Conservation (phyloP, 371 early-diverging fungal genomes). For the Mortierella sp. region DNA sequence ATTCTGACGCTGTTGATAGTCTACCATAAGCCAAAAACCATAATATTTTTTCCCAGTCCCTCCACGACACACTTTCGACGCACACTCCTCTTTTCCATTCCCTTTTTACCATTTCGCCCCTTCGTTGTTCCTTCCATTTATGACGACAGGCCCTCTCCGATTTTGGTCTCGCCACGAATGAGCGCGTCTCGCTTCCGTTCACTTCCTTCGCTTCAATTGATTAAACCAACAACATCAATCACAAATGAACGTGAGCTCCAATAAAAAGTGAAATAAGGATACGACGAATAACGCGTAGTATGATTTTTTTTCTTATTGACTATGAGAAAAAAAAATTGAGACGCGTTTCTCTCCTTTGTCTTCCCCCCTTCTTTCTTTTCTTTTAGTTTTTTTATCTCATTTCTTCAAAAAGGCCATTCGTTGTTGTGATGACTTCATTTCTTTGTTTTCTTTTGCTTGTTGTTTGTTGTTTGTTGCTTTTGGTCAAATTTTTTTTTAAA, state of each 20-base stretch:
- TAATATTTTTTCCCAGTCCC: not conserved
- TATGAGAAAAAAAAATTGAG: not conserved
- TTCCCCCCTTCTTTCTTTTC: not conserved
- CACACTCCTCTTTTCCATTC: not conserved
- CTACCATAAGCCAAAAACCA: not conserved
- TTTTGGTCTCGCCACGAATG: too few species aligned
- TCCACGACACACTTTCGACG: not conserved
- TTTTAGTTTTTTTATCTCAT: not conserved
- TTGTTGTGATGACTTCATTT: too few species aligned
- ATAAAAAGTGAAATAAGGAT: not conserved
- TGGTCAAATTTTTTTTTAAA: too few species aligned
- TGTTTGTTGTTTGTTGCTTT: too few species aligned
- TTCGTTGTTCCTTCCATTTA: not conserved
- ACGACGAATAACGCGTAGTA: not conserved
- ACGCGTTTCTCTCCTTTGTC: not conserved
- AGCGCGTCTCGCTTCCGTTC: too few species aligned
- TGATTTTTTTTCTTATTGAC: not conserved
- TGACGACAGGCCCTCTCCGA: not conserved
- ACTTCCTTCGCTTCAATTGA: too few species aligned
- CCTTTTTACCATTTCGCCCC: not conserved
- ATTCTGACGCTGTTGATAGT: not conserved
- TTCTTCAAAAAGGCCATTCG: not conserved
- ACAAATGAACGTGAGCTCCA: too few species aligned
- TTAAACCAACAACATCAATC: too few species aligned
- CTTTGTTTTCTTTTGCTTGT: too few species aligned